A percentile compares a stretch with the other conserved stretches of the same genome.
phyloP scores from a whole-genome alignment of 805 yeast genomes.

The Nakazawaea siamensis region DNA sequence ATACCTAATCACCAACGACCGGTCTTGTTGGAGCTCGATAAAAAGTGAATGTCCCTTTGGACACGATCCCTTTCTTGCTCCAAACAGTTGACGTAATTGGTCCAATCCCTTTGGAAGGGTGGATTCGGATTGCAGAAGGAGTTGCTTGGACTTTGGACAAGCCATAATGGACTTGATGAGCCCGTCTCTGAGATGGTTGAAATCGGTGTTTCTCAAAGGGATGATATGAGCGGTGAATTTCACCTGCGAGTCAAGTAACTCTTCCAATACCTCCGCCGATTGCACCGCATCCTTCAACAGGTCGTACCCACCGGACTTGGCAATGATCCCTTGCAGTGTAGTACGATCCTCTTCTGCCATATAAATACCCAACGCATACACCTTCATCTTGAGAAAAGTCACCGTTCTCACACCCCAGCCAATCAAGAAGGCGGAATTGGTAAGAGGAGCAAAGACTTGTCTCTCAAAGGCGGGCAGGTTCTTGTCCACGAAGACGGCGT shows the following conservation, averaged over 20 bases:
- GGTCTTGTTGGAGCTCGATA: slow-evolving; percentile 44
- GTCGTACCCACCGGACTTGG: slow-evolving; percentile 24
- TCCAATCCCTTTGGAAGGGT: slow-evolving; percentile 54
- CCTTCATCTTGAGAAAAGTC: slow-evolving; percentile 74
- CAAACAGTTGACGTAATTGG: slow-evolving; percentile 55
- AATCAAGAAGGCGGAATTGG: slow-evolving; percentile 39
- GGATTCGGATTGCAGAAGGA: slow-evolving; percentile 32
- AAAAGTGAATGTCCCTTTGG: slow-evolving; percentile 64
- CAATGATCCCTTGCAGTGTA: slow-evolving; percentile 34
- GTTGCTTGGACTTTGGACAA: slow-evolving; percentile 46
- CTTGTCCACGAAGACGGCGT: slow-evolving; percentile 16
- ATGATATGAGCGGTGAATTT: slow-evolving; percentile 67
- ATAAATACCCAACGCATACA: slow-evolving; percentile 83
- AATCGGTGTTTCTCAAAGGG: slow-evolving; percentile 88
- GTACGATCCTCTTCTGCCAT: slow-evolving; percentile 53
- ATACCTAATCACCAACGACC: slow-evolving; percentile 36
- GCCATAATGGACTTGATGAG: slow-evolving; percentile 73
- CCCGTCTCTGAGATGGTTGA: slow-evolving; percentile 84
- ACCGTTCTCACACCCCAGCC: slow-evolving; percentile 83
- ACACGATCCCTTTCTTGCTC: slow-evolving; percentile 56
- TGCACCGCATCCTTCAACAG: slow-evolving; percentile 43
- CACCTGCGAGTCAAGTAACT: slow-evolving; percentile 50
- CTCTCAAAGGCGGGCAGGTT: slow-evolving; percentile 21
- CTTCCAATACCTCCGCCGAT: slow-evolving; percentile 46
- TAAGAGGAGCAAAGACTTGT: slow-evolving; percentile 13